Base-by-base conservation (phyloP, 202 grass and related monocot species). In the Eragrostis tef region DNA sequence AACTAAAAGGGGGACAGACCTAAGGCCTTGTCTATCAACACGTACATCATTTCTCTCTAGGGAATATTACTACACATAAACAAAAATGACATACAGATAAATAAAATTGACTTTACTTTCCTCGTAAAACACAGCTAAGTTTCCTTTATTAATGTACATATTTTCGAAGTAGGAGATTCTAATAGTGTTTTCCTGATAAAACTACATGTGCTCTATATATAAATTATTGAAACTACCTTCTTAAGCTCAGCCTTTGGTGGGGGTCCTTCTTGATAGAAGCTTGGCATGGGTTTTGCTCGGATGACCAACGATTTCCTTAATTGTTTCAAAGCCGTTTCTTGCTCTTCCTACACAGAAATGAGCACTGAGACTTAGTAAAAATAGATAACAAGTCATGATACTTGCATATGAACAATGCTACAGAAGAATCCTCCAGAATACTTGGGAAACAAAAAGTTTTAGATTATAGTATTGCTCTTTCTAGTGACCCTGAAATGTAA, bases 161-260 rank as follows among this genome's bases (percentile, higher is more conserved):
- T 60, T 60, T 26, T 60, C 22, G 26, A 11, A 13, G 57, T 24
- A 60, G 25, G 22, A 26, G 22, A 12, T 24, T 60, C 22, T 13
- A 60, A 4, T 13, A 22, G 12, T 60, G 12, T 25, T 26, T 59
- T 24, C 2, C 52, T 3, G 11, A 20, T 24, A 59, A 59, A 25
- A 11, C 56, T 13, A 61, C 58, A 13, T 7, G 13, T 26, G 34
- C 27, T 13, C 13, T 14, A 27, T 24, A 73, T 50, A 78, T 15
- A 2, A 31, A 39, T 41, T 42, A 34, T 26, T 16, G 4, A 39
- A 72, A 67, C 53, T 94, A 91, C 92, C 92, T 94, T 94, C 79
- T 94, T 94, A 78, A 89, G 81, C 78, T 94, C 92, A 45, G 73
- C 84, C 75, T 94, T 94, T 34, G 92, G 89, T 62, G 86, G 91